phyloP scores from a whole-genome alignment of 2,329 filamentous ascomycete genomes.

The Coniella vitis region DNA sequence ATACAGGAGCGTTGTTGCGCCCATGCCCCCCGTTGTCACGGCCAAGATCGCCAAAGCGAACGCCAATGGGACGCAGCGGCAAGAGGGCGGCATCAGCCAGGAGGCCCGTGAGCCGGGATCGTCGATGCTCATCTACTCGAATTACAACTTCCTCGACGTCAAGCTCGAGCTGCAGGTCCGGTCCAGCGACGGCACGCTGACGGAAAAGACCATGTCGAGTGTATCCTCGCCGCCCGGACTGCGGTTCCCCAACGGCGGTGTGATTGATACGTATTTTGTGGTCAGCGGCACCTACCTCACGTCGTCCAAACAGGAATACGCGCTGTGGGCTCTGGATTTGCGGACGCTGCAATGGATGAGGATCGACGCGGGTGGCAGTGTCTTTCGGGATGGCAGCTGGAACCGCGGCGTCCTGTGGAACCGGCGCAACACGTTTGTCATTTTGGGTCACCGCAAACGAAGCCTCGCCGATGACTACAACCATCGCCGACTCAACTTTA shows the following conservation, averaged over 20 bases:
- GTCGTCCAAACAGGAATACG: slow-evolving; percentile 96
- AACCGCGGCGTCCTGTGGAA: slow-evolving; percentile 93
- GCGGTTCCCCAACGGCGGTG: slow-evolving; percentile 89
- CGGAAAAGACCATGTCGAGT: slow-evolving; percentile 84
- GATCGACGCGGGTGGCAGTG: slow-evolving; percentile 88
- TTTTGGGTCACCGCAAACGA: slow-evolving; percentile 86
- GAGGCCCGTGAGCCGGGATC: slow-evolving; percentile 52
- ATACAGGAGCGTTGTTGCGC: slow-evolving; percentile 90
- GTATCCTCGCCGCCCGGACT: slow-evolving; percentile 84
- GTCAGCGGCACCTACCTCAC: slow-evolving; percentile 97
- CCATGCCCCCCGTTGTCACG: slow-evolving; percentile 61
- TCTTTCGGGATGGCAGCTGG: slow-evolving; percentile 97
- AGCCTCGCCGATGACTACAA: slow-evolving; percentile 98
- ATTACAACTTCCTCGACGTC: slow-evolving; percentile 97
- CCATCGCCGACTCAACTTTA: slow-evolving; percentile 94
- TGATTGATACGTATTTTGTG: slow-evolving; percentile 94
- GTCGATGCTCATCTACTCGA: slow-evolving; percentile 95
- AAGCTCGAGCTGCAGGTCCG: slow-evolving; percentile 91
- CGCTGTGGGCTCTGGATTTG: slow-evolving; percentile 89
- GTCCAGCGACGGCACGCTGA: slow-evolving; percentile 72
- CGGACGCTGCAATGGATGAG: slow-evolving; percentile 86
- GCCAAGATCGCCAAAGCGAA: slow-evolving; percentile 60
- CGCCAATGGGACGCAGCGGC: slow-evolving; percentile 31
- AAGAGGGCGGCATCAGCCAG: slow-evolving; percentile 42
- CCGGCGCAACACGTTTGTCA: slow-evolving; percentile 88